A percentile compares a stretch with the other conserved stretches of the same genome.
Evolutionary conservation across 2,329 filamentous ascomycete genomes (phyloP).

Genomic region (Ascochyta fabae): DNA sequence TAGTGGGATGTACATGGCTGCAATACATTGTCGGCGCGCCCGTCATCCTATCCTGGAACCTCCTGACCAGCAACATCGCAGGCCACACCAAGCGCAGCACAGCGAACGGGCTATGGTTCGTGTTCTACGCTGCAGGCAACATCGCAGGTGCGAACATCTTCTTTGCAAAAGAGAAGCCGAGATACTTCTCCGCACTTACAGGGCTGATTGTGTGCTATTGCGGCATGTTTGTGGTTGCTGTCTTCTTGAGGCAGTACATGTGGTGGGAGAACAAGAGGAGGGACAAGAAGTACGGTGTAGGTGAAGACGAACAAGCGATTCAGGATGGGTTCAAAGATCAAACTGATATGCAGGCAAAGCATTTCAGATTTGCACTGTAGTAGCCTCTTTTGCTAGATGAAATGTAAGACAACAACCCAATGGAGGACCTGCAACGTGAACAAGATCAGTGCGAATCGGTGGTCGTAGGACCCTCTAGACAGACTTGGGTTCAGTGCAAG

Average conservation of each 20-base stretch:
- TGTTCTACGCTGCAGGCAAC: conserved; percentile 58
- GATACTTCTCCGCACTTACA: conserved; percentile 55
- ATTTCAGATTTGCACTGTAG: conserved; percentile 46
- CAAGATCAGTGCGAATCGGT: no score
- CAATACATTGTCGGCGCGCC: conserved; percentile 59
- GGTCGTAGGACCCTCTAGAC: no score
- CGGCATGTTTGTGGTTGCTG: conserved; percentile 48
- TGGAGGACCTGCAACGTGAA: no score
- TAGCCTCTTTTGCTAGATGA: not conserved
- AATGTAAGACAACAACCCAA: no score
- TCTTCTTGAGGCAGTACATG: conserved; percentile 40
- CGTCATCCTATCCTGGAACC: conserved; percentile 60
- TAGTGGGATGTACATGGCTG: conserved; percentile 62
- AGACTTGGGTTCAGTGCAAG: no score
- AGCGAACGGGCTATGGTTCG: conserved; percentile 59
- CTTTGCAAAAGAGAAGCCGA: conserved; percentile 52
- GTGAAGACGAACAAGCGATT: conserved; percentile 40
- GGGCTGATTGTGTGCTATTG: conserved; percentile 54
- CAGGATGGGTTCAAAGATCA: conserved; percentile 45
- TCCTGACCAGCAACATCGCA: conserved; percentile 53
- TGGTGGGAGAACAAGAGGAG: conserved; percentile 42
- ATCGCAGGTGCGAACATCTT: conserved; percentile 58
- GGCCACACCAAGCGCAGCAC: conserved; percentile 61
- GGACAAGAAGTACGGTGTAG: conserved; percentile 35
- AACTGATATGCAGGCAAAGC: conserved; percentile 43